Evolutionary conservation across 179 eudicot species (phyloP).

Genomic region (Beta lomatogona): DNA sequence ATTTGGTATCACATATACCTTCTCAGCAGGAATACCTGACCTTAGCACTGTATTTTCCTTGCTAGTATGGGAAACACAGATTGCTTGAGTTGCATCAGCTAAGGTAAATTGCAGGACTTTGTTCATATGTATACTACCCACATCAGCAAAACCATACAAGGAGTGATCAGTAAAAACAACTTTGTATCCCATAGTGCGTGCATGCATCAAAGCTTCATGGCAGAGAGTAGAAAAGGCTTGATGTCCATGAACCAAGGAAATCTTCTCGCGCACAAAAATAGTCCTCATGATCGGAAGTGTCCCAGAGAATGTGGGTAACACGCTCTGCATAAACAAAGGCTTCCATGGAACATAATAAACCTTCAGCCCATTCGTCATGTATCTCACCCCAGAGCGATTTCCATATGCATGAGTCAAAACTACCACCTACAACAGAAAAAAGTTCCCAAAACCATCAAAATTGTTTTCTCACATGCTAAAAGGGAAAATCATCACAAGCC

Average conservation of each 20-base stretch:
- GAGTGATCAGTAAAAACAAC: constrained; percentile 97
- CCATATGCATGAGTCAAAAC: constrained; percentile 96
- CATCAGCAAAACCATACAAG: constrained; percentile 93
- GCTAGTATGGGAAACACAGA: constrained; percentile 98
- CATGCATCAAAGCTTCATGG: constrained; percentile 97
- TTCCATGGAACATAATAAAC: constrained; percentile 96
- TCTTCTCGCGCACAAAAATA: constrained; percentile 77
- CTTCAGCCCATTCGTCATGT: constrained; percentile 85
- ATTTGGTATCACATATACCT: constrained; percentile 92
- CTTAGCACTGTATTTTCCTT: constrained; percentile 94
- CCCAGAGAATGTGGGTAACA: constrained; percentile 88
- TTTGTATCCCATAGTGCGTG: constrained; percentile 95
- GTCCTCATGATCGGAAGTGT: constrained; percentile 88
- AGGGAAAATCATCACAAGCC: constrained; percentile 10
- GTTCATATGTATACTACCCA: constrained; percentile 97
- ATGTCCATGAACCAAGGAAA: constrained; percentile 93
- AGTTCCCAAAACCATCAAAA: not conserved
- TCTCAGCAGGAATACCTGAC: constrained; percentile 84
- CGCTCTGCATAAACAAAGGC: constrained; percentile 90
- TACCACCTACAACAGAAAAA: constrained; percentile 55
- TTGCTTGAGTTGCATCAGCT: constrained; percentile 92
- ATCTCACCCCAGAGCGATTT: constrained; percentile 84
- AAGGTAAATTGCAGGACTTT: constrained; percentile 91
- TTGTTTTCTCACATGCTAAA: not conserved
- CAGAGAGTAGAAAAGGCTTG: constrained; percentile 98